Evolutionary conservation across 768 basidiomycete genomes (phyloP), one percentile per base, ranked within the genome.

Genomic region (Tephrocybe sp.): DNA sequence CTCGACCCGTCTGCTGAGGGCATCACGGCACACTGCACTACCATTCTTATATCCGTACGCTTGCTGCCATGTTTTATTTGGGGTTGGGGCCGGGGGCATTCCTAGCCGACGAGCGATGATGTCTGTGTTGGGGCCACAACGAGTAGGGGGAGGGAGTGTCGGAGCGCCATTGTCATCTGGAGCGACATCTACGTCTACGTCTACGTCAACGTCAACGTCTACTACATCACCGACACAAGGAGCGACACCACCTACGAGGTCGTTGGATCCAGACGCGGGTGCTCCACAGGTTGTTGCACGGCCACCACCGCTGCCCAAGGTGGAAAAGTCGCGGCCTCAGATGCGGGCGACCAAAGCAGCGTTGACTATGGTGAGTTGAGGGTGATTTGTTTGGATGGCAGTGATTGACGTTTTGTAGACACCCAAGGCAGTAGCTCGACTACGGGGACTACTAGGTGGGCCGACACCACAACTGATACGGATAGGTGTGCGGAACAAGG

Each of bases 401-500:
- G 47, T 47, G 22, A 12, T 33, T 17, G 57, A 17, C 41, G 23
- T 6, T 23, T 45, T 36, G 4, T 59, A 98, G 96, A 91, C 92
- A 35, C 84, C 91, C 0, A 66, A 71, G 20, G 96, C 95, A 11
- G 83, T 95, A 5, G 64, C 71, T 6, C 85, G 89, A 20, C 75
- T 98, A 45, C 79, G 72, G 3, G 77, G 72, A n/a, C 78, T 99
- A 23, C 70, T 92, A 40, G 77, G 78, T n/a, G 80, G 86, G 9
- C 92, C 94, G 19, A 86, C 86, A 2, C 95, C 96, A 0, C 92
- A 93, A 63, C 80, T 94, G 57, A 89, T 99, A 52, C 87, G 96
- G 3, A 91, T 99, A 50, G 93, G 94, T 36, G 94, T 99, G 48
- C 85, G 89, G 58, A 96, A 97, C 75, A 96, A 98, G 72, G 97